Evolutionary conservation across 768 basidiomycete species (phyloP).

Genomic region (Russula olivacea): DNA sequence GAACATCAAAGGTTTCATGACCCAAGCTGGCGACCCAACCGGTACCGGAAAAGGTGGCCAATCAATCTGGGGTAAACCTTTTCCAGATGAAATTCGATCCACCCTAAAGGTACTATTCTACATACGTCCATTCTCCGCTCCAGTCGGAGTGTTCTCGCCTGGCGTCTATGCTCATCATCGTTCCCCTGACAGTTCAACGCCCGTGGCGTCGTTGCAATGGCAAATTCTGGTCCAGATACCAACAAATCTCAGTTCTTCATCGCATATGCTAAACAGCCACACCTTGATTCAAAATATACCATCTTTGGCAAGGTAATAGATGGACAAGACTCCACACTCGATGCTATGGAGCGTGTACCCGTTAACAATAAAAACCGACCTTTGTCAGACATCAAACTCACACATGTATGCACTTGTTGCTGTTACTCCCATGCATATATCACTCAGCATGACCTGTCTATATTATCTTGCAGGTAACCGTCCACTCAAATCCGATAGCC

Average conservation of each 20-base stretch:
- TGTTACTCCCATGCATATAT: background rate
- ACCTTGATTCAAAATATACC: slow-evolving; percentile 91
- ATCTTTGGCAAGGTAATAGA: slow-evolving; percentile 99
- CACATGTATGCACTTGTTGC: slow-evolving; percentile 48
- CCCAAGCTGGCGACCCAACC: slow-evolving; percentile 85
- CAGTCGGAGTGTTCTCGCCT: background rate
- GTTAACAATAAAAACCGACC: slow-evolving; percentile 91
- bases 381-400: slow-evolving; percentile 75
- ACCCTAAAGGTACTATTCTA: slow-evolving; percentile 70
- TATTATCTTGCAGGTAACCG: slow-evolving; percentile 50
- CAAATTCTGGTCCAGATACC: slow-evolving; percentile 88
- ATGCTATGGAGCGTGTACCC: slow-evolving; percentile 87
- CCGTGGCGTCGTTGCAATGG: slow-evolving; percentile 95
- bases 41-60: slow-evolving; percentile 95
- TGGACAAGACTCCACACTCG: slow-evolving; percentile 88
- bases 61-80: slow-evolving; percentile 92
- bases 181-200: slow-evolving; percentile 69
- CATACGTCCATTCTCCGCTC: slow-evolving; percentile 24
- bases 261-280: slow-evolving; percentile 87
- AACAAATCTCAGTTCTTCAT: slow-evolving; percentile 93
- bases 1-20: slow-evolving; percentile 95
- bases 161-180: slow-evolving; percentile 7
- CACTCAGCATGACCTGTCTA: background rate
- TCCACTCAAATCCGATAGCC: slow-evolving; percentile 94
- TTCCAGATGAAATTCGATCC: slow-evolving; percentile 86